A percentile compares a stretch with the other conserved stretches of the same genome.
phyloP scores from a whole-genome alignment of 192 early-diverging fungal genomes.

The Phlyctochytrium planicorne region DNA sequence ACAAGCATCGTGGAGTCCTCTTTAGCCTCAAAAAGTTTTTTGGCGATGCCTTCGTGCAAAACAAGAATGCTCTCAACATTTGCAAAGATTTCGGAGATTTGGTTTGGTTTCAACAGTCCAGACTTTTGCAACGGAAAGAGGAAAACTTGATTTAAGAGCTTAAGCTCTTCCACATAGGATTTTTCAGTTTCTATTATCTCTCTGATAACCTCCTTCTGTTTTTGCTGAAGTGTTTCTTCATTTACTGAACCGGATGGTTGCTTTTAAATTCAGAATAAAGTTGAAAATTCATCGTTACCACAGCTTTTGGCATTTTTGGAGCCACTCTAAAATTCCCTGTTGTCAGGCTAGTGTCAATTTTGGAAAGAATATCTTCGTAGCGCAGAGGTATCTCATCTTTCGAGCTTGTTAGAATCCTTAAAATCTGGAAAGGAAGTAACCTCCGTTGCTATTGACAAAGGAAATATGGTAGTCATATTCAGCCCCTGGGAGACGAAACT shows the following conservation, averaged over 20 bases:
- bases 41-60: conserved; percentile 36
- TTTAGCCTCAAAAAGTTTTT: conserved; percentile 19
- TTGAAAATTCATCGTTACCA: not conserved
- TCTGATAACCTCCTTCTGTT: conserved; percentile 35
- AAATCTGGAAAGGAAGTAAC: too few relatives aligned
- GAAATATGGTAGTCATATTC: conserved; percentile 36
- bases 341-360: not conserved
- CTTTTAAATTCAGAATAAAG: not conserved
- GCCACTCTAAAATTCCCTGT: not conserved
- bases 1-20: conserved; percentile 11
- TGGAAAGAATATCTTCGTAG: conserved; percentile 19
- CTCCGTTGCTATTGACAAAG: conserved; percentile 26
- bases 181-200: conserved; percentile 43
- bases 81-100: conserved; percentile 28
- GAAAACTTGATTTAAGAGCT: conserved; percentile 20
- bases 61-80: conserved; percentile 39
- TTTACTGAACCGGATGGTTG: not conserved
- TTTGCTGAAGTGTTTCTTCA: conserved; percentile 24
- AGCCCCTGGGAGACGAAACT: conserved; percentile 33
- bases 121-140: conserved; percentile 23
- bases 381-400: conserved; percentile 34
- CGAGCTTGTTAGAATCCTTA: too few relatives aligned
- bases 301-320: not conserved
- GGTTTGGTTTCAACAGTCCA: conserved; percentile 12
- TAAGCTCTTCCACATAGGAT: conserved; percentile 38